phyloP scores from a whole-genome alignment of 768 basidiomycete species.

The Butyriboletus loyo region DNA sequence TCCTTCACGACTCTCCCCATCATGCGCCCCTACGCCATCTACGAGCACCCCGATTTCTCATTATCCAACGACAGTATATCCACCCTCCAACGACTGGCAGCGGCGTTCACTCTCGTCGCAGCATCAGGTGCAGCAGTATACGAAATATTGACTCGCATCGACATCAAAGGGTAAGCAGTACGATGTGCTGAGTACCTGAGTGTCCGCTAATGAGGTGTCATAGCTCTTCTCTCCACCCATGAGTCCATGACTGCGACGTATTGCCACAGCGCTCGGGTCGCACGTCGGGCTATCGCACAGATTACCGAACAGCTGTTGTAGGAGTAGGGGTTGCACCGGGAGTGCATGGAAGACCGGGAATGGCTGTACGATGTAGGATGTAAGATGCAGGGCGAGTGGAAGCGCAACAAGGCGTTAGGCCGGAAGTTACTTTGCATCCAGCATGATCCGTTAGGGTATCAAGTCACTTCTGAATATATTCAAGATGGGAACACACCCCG shows the following conservation, averaged over 20 bases:
- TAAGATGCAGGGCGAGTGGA: background rate
- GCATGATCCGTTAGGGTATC: background rate
- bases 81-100: slow-evolving; percentile 25
- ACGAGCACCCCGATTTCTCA: slow-evolving; percentile 33
- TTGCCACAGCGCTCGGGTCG: background rate
- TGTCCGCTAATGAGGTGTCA: background rate
- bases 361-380: slow-evolving; percentile 8
- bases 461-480: background rate
- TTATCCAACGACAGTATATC: slow-evolving; percentile 24
- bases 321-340: background rate
- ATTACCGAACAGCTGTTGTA: slow-evolving; percentile 11
- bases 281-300: background rate
- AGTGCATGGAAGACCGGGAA: background rate
- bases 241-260: slow-evolving; percentile 1
- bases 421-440: slow-evolving; percentile 5
- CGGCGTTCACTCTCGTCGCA: slow-evolving; percentile 29
- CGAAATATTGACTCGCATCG: slow-evolving; percentile 19
- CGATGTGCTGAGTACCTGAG: background rate
- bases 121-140: slow-evolving; percentile 34
- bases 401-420: background rate
- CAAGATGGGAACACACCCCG: background rate
- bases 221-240: slow-evolving; percentile 15
- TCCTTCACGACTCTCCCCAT: background rate
- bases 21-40: slow-evolving; percentile 35
- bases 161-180: slow-evolving; percentile 19